Evolutionary conservation across 2,329 filamentous ascomycete genomes (phyloP), one percentile per base, ranked within the genome.

Genomic region (Trichoderma endophyticum): DNA sequence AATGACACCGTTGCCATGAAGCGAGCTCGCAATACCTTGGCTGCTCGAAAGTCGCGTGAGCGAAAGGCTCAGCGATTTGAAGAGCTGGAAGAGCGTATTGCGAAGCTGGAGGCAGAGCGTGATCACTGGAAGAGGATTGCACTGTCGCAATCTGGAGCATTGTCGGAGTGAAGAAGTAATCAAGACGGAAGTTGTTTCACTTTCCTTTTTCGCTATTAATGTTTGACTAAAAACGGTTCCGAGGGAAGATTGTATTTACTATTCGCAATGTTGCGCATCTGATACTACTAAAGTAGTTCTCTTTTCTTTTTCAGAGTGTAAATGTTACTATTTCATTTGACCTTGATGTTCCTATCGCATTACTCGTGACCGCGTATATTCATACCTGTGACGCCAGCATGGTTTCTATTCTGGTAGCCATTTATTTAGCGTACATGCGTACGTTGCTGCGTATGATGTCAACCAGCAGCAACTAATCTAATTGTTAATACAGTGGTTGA

Each of bases 21-120:
- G 90, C 93, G 95, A 81, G 95, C 94, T 65, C 92, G 94, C 76
- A 98, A 98, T 82, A 97, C 94, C 9, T 88, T 97, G 81, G 95
- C 95, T 21, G 95, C 95, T 77, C 94, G 95, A 76, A 97, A 97
- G 84, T 97, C 94, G 73, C 91, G 95, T 67, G 91, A 94, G 78
- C 91, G 94, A 75, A 97, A 97, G 85, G 90, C 93, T 71, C 87
- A 92, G 80, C 89, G 91, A 76, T 86, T 95, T 73, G 90, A 93
- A 71, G 89, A 90, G 72, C 86, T 97, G 60, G 92, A 97, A 84
- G 87, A 87, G 51, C 86, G 89, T 77, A 94, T 97, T 77, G 86
- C 85, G 21, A 90, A 92, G 79, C 84, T 95, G 32, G 86, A 91
- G 81, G 85, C 86, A 54, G 89, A 91, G 79, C 86, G 88, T 77